phyloP scores from a whole-genome alignment of 441 rosid genomes.

The Erodium trifolium region DNA sequence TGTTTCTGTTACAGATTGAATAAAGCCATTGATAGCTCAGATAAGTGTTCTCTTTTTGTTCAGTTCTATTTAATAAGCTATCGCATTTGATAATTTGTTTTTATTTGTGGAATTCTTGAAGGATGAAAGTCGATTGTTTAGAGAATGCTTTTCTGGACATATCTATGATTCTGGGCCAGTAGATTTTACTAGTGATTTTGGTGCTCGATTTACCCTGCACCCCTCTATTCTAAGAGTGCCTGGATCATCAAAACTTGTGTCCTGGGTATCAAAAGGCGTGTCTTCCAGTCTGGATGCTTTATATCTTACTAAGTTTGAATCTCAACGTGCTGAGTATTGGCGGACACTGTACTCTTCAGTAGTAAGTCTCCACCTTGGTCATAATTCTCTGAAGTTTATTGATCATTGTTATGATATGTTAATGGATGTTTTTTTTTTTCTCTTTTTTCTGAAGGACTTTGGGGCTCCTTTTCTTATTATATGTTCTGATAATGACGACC shows the following conservation, averaged over 20 bases:
- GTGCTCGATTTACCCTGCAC: slow-evolving; percentile 57
- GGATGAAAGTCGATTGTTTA: slow-evolving; percentile 59
- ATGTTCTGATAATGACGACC: slow-evolving; percentile 73
- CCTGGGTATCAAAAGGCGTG: slow-evolving; percentile 74
- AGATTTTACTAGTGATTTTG: slow-evolving; percentile 77
- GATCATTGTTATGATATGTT: slow-evolving; percentile 4
- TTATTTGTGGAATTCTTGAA: slow-evolving; percentile 25
- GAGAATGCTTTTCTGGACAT: slow-evolving; percentile 71
- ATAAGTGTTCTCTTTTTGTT: no score
- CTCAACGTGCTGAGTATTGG: slow-evolving; percentile 88
- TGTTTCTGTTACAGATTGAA: slow-evolving; percentile 10
- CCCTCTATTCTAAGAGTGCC: slow-evolving; percentile 57
- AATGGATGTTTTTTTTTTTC: neutral
- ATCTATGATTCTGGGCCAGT: slow-evolving; percentile 81
- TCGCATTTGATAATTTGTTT: neutral
- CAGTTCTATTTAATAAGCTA: neutral
- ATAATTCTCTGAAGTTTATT: slow-evolving; percentile 11
- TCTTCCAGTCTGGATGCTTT: slow-evolving; percentile 69
- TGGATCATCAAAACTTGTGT: slow-evolving; percentile 56
- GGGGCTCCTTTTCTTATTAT: slow-evolving; percentile 79
- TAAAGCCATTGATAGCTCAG: no score
- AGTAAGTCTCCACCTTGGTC: slow-evolving; percentile 39
- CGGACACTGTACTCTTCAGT: slow-evolving; percentile 61
- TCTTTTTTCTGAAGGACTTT: slow-evolving; percentile 37
- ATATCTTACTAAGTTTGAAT: slow-evolving; percentile 73